Percentiles rank a stretch among this genome's conserved stretches.
These are phyloP conservation scores for Giardia muris DNA, from an alignment of 208 protist species.

Conservation along the genomic window DNA sequence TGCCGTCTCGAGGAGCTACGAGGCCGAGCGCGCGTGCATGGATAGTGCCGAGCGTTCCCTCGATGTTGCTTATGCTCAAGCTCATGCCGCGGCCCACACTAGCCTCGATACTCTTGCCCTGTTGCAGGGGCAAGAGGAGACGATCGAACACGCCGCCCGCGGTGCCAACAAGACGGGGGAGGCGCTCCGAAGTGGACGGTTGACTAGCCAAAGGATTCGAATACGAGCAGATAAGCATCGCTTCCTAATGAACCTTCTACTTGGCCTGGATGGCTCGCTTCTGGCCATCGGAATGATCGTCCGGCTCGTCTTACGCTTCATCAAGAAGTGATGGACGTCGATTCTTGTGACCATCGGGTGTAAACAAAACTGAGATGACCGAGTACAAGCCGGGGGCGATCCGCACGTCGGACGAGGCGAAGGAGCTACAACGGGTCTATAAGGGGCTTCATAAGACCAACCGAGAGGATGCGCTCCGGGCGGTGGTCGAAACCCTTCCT, in stretches of 20 bases:
- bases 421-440: not conserved
- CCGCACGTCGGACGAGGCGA: not conserved
- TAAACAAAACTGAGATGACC: no score
- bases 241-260: not conserved
- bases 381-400: not conserved
- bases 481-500: not conserved
- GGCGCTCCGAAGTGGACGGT: not conserved
- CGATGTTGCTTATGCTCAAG: not conserved
- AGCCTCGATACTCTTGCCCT: not conserved
- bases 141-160: not conserved
- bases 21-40: not conserved
- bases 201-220: not conserved
- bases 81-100: not conserved
- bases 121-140: not conserved
- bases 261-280: not conserved
- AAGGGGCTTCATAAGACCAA: not conserved
- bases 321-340: not conserved
- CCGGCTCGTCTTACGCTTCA: not conserved
- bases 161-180: not conserved
- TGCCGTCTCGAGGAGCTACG: not conserved
- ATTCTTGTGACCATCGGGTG: no score
- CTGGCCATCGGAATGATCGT: not conserved
- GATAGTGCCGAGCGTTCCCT: not conserved
- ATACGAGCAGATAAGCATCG: not conserved
- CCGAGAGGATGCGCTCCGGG: not conserved